phyloP scores from a whole-genome alignment of 352 stramenopile species.

The Globisporangium viniferum region DNA sequence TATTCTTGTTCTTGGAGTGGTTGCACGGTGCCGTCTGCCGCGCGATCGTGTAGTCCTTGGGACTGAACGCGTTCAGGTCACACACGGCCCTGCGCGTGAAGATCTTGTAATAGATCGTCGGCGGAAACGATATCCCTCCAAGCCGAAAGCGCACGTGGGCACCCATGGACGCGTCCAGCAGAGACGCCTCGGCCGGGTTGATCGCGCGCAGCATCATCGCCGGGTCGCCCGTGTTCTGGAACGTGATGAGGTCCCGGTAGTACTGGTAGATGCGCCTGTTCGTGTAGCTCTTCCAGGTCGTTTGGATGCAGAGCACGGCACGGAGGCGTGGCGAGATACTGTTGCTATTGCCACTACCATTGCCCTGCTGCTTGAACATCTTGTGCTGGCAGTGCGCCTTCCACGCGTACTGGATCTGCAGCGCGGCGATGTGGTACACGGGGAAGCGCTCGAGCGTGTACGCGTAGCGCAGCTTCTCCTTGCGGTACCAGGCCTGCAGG shows the following conservation, averaged over 20 bases:
- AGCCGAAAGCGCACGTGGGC: conserved; percentile 86
- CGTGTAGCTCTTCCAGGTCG: conserved; percentile 69
- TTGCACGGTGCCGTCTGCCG: conserved; percentile 31
- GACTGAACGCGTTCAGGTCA: conserved; percentile 88
- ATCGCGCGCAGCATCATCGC: conserved; percentile 78
- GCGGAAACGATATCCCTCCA: conserved; percentile 83
- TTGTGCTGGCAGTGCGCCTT: conserved; percentile 49
- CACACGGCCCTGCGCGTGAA: conserved; percentile 85
- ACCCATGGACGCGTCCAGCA: conserved; percentile 81
- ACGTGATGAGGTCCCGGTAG: conserved; percentile 78
- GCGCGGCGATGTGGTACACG: conserved; percentile 83
- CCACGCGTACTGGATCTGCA: conserved; percentile 82
- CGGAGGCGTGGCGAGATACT: conserved; percentile 31
- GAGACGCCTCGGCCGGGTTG: conserved; percentile 72
- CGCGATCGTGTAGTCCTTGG: conserved; percentile 81
- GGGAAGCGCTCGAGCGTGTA: conserved; percentile 51
- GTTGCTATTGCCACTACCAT: background rate
- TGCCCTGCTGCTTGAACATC: conserved; percentile 22
- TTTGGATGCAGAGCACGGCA: conserved; percentile 54
- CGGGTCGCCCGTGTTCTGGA: conserved; percentile 74
- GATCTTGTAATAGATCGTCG: conserved; percentile 95
- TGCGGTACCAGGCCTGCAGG: conserved; percentile 76
- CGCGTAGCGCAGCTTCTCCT: conserved; percentile 37
- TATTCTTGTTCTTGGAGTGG: conserved; percentile 19
- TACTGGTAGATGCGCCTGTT: conserved; percentile 75